phyloP scores from a whole-genome alignment of 1,139 yeast genomes.

The Casaregolazyma lundiana region DNA sequence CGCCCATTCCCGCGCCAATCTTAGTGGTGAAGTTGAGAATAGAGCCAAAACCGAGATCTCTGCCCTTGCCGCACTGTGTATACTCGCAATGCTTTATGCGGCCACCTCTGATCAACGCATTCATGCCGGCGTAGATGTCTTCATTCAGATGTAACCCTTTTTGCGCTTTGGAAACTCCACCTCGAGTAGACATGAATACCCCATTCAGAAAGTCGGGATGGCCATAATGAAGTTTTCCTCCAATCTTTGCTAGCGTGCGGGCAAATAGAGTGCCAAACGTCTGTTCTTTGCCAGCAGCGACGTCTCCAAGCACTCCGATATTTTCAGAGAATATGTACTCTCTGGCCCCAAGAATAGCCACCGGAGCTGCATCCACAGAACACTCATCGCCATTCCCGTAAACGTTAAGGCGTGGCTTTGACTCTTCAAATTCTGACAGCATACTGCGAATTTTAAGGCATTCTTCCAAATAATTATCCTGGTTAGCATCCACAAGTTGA shows the following conservation, averaged over 20 bases:
- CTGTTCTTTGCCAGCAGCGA: constrained; percentile 92
- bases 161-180: constrained; percentile 88
- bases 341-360: constrained; percentile 84
- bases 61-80: constrained; percentile 86
- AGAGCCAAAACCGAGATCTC: constrained; percentile 84
- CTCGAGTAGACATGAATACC: constrained; percentile 83
- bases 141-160: constrained; percentile 81
- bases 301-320: constrained; percentile 81
- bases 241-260: constrained; percentile 76
- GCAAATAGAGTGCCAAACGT: constrained; percentile 90
- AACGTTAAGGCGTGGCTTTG: constrained; percentile 30
- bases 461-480: constrained; percentile 81
- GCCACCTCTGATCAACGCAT: constrained; percentile 75
- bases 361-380: constrained; percentile 39
- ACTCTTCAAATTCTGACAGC: constrained; percentile 74
- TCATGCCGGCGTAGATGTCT: constrained; percentile 91
- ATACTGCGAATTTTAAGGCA: constrained; percentile 76
- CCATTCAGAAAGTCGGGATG: constrained; percentile 88
- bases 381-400: constrained; percentile 17
- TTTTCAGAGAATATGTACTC: constrained; percentile 86
- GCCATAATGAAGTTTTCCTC: constrained; percentile 86
- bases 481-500: constrained; percentile 84
- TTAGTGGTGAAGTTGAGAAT: constrained; percentile 80
- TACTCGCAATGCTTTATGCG: constrained; percentile 83
- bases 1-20: constrained; percentile 96